Base-by-base conservation (phyloP, 2,329 filamentous ascomycete genomes). In the Rhinocladiella similis region DNA sequence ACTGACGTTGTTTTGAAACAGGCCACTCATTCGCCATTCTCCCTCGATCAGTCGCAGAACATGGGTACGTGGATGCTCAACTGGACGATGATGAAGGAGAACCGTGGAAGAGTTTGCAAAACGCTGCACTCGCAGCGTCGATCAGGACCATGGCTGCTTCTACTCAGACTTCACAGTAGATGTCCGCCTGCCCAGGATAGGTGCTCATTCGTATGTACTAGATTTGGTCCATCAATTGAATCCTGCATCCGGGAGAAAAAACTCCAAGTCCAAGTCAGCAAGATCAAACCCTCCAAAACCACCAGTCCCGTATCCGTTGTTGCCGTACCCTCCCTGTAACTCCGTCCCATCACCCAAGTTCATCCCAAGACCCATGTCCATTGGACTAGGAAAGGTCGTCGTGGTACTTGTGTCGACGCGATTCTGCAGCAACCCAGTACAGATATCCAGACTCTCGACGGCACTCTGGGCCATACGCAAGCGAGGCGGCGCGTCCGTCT, bases 401-500 rank as follows among this genome's bases (percentile, higher is more conserved):
- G 38, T 18, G 38, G n/a, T 19, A 3, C n/a, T 39, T 20, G 50
- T 36, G 18, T 27, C 39, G 16, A 33, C 38, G 7, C 38, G 50
- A 6, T 20, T 46, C 38, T 46, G 38, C 12, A 54, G 33, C 20
- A 54, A 42, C 48, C 47, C 48, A 51, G 52, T 50, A 47, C 63
- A 64, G 2, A 59, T 41, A 29, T 60, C 43, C n/a, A 65, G 53
- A 42, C 63, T 65, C 36, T 65, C 56, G 33, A 13, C 54, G 12
- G 63, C 63, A 12, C 43, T 74, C 16, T 43, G 39, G 3, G 54
- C 54, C n/a, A 56, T 51, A 13, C 5, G 19, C 5, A 51, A 75
- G 57, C 86, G 82, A 0, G 86, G 70, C 0, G 33, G 12, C 22
- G 27, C 9, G 22, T 39, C 50, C 2, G 33, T 14, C 25, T 53